phyloP scores from a whole-genome alignment of 139 green algal species.

The Microglena sp. region DNA sequence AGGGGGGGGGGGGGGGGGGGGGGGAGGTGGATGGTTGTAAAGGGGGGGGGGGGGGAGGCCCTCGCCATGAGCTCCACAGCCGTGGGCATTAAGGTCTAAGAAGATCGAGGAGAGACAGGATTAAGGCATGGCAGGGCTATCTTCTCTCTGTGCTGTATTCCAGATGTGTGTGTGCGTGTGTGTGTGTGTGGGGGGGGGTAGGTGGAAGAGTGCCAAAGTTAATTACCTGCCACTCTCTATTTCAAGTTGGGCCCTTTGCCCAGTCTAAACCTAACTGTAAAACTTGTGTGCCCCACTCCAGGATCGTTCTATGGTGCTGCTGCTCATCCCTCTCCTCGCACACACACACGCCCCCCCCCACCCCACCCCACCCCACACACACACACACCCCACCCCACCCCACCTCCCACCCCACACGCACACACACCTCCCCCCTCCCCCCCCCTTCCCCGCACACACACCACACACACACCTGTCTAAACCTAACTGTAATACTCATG shows the following conservation, averaged over 20 bases:
- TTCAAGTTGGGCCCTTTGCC: too few species aligned
- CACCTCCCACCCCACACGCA: background rate
- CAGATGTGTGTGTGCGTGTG: constrained; percentile 29
- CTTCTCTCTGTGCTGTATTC: constrained; percentile 92
- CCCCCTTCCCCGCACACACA: too few species aligned
- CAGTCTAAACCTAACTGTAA: too few species aligned
- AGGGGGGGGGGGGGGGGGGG: background rate
- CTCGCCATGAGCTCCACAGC: constrained; percentile 94
- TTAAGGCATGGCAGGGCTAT: constrained; percentile 86
- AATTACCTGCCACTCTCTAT: too few species aligned
- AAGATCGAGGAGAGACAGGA: constrained; percentile 84
- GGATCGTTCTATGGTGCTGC: constrained; percentile 96
- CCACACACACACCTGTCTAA: too few species aligned
- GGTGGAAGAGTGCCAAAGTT: constrained; percentile 47
- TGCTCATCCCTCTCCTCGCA: constrained; percentile 95
- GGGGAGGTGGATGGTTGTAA: background rate
- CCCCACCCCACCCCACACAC: background rate
- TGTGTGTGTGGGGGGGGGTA: background rate
- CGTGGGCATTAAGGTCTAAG: constrained; percentile 88
- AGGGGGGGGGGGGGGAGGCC: too few species aligned
- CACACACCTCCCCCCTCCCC: too few species aligned
- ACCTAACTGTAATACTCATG: too few species aligned
- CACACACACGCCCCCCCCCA: constrained; percentile 12
- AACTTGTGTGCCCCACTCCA: too few species aligned
- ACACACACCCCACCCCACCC: background rate